These are phyloP conservation scores for Takashimella tepidaria DNA, from an alignment of 1,284 basidiomycete genomes.

Conservation along the genomic window DNA sequence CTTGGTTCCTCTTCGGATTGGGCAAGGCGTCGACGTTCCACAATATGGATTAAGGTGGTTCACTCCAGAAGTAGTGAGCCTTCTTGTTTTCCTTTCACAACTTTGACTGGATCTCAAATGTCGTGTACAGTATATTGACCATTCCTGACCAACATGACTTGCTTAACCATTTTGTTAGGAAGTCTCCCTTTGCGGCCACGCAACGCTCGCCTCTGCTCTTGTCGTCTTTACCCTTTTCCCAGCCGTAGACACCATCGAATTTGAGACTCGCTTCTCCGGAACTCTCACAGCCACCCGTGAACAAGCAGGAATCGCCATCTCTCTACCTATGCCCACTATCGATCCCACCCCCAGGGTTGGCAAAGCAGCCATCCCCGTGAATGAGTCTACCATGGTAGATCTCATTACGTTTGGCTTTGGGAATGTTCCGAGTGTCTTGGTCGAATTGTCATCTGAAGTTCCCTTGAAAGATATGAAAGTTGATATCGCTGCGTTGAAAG, in stretches of 20 bases:
- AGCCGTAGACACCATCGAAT: slow-evolving; percentile 10
- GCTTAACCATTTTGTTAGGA: slow-evolving; percentile 18
- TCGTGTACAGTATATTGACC: too few relatives aligned
- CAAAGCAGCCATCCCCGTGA: neutral
- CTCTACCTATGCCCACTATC: slow-evolving; percentile 5
- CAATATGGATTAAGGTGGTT: slow-evolving; percentile 37
- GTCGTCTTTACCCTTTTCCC: slow-evolving; percentile 27
- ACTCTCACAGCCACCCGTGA: slow-evolving; percentile 20
- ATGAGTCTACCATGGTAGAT: slow-evolving; percentile 1
- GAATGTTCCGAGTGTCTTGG: slow-evolving; percentile 3
- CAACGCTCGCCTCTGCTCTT: slow-evolving; percentile 32
- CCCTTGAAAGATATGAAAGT: slow-evolving; percentile 3
- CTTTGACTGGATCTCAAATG: too few relatives aligned
- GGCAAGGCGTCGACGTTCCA: slow-evolving; percentile 10
- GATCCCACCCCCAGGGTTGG: neutral
- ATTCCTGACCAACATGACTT: neutral
- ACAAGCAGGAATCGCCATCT: slow-evolving; percentile 4
- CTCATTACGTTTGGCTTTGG: slow-evolving; percentile 5
- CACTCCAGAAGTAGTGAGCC: slow-evolving; percentile 30
- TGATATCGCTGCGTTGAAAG: neutral
- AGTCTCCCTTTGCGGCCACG: slow-evolving; percentile 38
- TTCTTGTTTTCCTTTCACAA: too few relatives aligned
- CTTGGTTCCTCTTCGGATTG: slow-evolving; percentile 21
- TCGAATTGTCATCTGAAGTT: slow-evolving; percentile 3
- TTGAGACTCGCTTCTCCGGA: slow-evolving; percentile 33